Evolutionary conservation across 108 stramenopile genomes (phyloP).

Genomic region (Parietichytrium sp.): DNA sequence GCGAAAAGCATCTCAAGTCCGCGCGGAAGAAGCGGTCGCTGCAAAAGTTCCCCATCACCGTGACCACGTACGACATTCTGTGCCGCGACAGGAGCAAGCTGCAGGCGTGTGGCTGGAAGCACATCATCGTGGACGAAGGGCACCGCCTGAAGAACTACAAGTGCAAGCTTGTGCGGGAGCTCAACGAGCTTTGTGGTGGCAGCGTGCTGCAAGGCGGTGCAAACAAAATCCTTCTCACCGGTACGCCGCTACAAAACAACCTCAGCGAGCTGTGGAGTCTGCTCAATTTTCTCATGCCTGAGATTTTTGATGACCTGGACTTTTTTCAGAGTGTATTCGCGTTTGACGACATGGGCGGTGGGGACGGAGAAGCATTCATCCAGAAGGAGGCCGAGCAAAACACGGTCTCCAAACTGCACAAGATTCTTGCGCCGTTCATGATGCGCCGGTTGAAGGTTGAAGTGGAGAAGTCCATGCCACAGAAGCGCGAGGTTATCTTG

Average conservation of each 20-base stretch:
- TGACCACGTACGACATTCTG: constrained; percentile 92
- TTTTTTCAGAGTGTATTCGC: constrained; percentile 96
- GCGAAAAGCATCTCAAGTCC: constrained; percentile 22
- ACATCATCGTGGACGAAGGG: constrained; percentile 94
- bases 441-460: constrained; percentile 84
- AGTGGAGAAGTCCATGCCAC: constrained; percentile 79
- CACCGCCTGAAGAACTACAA: constrained; percentile 95
- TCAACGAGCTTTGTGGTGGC: constrained; percentile 77
- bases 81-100: constrained; percentile 76
- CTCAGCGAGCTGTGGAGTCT: constrained; percentile 94
- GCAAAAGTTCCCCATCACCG: constrained; percentile 78
- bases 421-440: constrained; percentile 84
- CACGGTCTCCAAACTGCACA: constrained; percentile 84
- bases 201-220: constrained; percentile 70
- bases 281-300: constrained; percentile 96
- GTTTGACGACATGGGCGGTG: neutral
- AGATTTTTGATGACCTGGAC: constrained; percentile 92
- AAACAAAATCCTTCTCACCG: constrained; percentile 68
- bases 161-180: constrained; percentile 80
- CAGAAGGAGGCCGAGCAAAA: constrained; percentile 78
- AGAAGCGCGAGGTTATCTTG: constrained; percentile 81
- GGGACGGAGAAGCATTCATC: constrained; percentile 56
- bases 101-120: constrained; percentile 76
- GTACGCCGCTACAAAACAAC: constrained; percentile 96
- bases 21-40: constrained; percentile 35